These are phyloP conservation scores for Coprinellus micaceus DNA, from an alignment of 768 basidiomycete genomes.

Conservation along the genomic window DNA sequence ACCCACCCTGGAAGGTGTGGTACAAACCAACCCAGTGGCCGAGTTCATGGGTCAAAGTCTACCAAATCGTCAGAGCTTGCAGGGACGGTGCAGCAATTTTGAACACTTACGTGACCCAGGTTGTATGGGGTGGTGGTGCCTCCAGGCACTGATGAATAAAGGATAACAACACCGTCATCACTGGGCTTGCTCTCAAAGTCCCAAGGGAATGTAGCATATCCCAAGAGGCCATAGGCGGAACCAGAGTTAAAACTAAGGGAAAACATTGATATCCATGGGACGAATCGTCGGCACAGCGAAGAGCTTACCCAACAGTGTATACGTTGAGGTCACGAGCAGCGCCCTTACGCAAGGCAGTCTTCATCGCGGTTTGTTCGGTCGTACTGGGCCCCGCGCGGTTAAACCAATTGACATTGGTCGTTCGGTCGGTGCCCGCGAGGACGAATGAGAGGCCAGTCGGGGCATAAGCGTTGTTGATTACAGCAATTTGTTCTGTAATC, in stretches of 20 bases:
- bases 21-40: constrained; percentile 62
- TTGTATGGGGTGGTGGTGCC: constrained; percentile 42
- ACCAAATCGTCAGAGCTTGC: constrained; percentile 11
- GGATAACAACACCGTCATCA: constrained; percentile 49
- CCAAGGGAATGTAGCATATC: constrained; percentile 52
- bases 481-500: constrained; percentile 32
- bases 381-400: constrained; percentile 34
- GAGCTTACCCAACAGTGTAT: constrained; percentile 46
- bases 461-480: constrained; percentile 42
- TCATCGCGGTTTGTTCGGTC: constrained; percentile 45
- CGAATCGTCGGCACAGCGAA: background rate
- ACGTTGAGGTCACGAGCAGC: constrained; percentile 40
- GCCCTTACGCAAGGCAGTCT: constrained; percentile 41
- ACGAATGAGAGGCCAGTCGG: constrained; percentile 34
- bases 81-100: background rate
- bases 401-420: constrained; percentile 47
- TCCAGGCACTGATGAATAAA: constrained; percentile 39
- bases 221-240: constrained; percentile 42
- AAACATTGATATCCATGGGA: constrained; percentile 12
- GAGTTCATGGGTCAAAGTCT: constrained; percentile 52
- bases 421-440: constrained; percentile 39
- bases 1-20: constrained; percentile 58
- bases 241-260: constrained; percentile 33
- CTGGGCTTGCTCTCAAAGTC: constrained; percentile 34
- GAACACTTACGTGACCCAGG: constrained; percentile 31